Base-by-base conservation (phyloP, 2,329 filamentous ascomycete genomes). In the Xylariaceae sp. region DNA sequence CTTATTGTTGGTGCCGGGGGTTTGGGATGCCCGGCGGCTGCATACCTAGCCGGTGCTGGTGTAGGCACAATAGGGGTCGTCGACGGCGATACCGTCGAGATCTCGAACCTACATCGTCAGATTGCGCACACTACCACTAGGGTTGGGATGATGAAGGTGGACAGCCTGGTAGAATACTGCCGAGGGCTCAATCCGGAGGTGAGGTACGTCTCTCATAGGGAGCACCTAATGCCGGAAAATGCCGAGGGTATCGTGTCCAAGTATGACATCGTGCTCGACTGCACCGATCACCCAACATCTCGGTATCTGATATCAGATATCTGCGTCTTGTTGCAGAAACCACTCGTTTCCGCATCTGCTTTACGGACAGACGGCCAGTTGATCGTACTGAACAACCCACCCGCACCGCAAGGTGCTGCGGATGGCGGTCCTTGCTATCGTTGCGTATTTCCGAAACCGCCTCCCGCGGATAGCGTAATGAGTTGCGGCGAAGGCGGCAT, bases 401-500 rank as follows among this genome's bases (percentile, higher is more conserved):
- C 91, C 0, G 76, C 79, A 7, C 77, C 83, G 2, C 78, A 81
- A 9, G 87, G 87, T 1, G 74, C 84, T 48, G 52, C 70, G 2
- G 68, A 75, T 0, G 88, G 89, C 0, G 90, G 92, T 0, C 93
- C 93, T 0, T 99, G 95, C 73, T 99, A 99, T 74, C 83, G 95
- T 42, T 99, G 95, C 69, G 84, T 98, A 12, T 99, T 96, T 65
- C 93, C 92, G 0, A 88, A 83, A 40, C 93, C 95, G 0, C 93
- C 95, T 0, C 92, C 93, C 0, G 84, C 90, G 0, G 89, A 90
- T 42, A 91, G 85, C 54, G 88, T 97, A 0, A 81, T 91, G 1
- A 91, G 88, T 57, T 99, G 95, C 68, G 91, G 93, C 41, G 95
- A 99, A 71, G 93, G 93, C 9, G 95, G 95, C 0, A 92, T 99